phyloP scores from a whole-genome alignment of 2,329 filamentous ascomycete species.

The Colletotrichum aenigma region DNA sequence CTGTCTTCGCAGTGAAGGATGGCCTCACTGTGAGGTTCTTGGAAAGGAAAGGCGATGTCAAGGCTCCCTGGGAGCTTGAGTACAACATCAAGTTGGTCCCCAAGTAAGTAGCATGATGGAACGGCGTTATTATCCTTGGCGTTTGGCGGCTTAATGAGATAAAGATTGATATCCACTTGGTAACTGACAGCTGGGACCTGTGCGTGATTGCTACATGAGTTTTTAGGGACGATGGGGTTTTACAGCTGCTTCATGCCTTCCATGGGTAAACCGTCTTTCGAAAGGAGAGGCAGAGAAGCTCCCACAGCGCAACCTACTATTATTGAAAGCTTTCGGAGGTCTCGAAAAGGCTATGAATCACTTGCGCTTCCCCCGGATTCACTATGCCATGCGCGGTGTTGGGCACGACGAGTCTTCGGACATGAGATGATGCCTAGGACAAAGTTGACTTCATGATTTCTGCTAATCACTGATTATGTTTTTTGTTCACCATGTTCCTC shows the following conservation, averaged over 20 bases:
- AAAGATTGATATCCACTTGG: background rate
- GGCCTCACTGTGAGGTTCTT: conserved; percentile 49
- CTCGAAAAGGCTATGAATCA: background rate
- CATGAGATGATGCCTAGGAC: background rate
- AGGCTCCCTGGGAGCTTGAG: conserved; percentile 62
- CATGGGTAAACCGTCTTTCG: background rate
- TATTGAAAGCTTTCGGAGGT: fast-evolving
- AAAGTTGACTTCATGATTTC: background rate
- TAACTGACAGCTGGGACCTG: background rate
- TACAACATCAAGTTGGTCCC: conserved; percentile 56
- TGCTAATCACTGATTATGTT: background rate
- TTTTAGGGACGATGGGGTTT: background rate
- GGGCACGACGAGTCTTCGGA: background rate
- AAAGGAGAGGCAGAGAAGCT: fast-evolving
- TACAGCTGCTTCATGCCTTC: background rate
- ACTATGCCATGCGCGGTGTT: fast-evolving
- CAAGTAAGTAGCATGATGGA: background rate
- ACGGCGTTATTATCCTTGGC: background rate
- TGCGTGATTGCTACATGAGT: background rate
- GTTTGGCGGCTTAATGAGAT: background rate
- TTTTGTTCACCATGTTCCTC: background rate
- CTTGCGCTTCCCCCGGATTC: background rate
- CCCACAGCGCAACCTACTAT: background rate
- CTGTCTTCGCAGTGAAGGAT: conserved; percentile 60
- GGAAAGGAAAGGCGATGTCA: conserved; percentile 37